A percentile compares a stretch with the other conserved stretches of the same genome.
Evolutionary conservation across 192 early-diverging fungal genomes (phyloP).

Genomic region (Cetraspora pellucida): DNA sequence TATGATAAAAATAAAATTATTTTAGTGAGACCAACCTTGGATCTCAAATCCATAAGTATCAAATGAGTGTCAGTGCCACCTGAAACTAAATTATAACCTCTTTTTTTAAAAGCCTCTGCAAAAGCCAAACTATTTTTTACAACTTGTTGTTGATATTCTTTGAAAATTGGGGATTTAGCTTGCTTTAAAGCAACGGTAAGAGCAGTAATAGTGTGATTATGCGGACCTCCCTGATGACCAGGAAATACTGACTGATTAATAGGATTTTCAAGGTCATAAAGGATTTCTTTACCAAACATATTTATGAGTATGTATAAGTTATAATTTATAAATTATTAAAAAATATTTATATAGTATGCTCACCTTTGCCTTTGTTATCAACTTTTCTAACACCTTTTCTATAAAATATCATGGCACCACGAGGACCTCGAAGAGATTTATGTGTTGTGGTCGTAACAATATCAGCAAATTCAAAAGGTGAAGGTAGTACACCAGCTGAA

Average conservation of each 20-base stretch:
- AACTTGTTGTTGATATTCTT: constrained; percentile 90
- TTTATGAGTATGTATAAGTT: background rate
- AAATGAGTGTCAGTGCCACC: constrained; percentile 97
- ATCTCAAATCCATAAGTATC: constrained; percentile 84
- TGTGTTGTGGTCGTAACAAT: constrained; percentile 99
- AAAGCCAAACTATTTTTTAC: constrained; percentile 89
- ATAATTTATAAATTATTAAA: background rate
- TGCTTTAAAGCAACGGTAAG: constrained; percentile 94
- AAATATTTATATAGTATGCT: constrained; percentile 7
- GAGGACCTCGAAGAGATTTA: constrained; percentile 97
- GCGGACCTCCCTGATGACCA: constrained; percentile 98
- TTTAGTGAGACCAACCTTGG: constrained; percentile 49
- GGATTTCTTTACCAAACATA: constrained; percentile 47
- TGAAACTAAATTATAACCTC: constrained; percentile 81
- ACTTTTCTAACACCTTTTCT: constrained; percentile 85
- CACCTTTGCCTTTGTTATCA: constrained; percentile 90
- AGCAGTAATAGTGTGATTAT: constrained; percentile 98
- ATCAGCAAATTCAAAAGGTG: constrained; percentile 92
- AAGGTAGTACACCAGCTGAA: constrained; percentile 82
- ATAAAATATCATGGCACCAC: constrained; percentile 99
- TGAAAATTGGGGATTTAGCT: constrained; percentile 82
- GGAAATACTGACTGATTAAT: constrained; percentile 99
- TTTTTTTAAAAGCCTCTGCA: constrained; percentile 71
- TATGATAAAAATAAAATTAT: constrained; percentile 9
- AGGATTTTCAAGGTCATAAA: constrained; percentile 91